Percentiles rank a stretch among this genome's conserved stretches.
These are phyloP conservation scores for Leccinum uliginosum DNA, from an alignment of 768 basidiomycete species.

Conservation along the genomic window DNA sequence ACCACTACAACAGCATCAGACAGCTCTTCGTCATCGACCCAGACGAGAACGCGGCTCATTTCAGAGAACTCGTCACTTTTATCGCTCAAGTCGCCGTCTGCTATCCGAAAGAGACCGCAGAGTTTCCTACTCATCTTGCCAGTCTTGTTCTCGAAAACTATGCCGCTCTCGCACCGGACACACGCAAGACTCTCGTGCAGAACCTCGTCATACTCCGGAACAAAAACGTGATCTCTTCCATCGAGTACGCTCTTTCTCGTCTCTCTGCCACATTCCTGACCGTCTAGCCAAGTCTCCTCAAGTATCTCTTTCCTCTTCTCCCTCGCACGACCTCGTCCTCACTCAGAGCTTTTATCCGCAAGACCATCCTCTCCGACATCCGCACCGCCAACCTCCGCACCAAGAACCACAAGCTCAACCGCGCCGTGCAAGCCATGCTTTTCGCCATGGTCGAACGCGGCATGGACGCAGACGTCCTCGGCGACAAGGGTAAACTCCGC, in stretches of 20 bases:
- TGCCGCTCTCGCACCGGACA: slow-evolving; percentile 70
- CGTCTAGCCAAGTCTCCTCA: slow-evolving; percentile 67
- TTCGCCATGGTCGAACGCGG: slow-evolving; percentile 96
- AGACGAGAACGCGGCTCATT: slow-evolving; percentile 79
- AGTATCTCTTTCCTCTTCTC: slow-evolving; percentile 89
- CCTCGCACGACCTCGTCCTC: slow-evolving; percentile 87
- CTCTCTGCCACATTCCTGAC: slow-evolving; percentile 5
- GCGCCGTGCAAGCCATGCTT: slow-evolving; percentile 91
- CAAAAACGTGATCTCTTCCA: slow-evolving; percentile 86
- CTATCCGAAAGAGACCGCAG: slow-evolving; percentile 87
- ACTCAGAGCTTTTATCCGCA: slow-evolving; percentile 81
- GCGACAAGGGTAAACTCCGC: slow-evolving; percentile 78
- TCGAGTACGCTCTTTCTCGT: slow-evolving; percentile 57
- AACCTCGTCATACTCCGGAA: slow-evolving; percentile 92
- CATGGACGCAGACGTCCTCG: slow-evolving; percentile 74
- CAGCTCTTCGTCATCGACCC: slow-evolving; percentile 82
- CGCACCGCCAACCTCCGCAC: slow-evolving; percentile 82
- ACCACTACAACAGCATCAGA: slow-evolving; percentile 84
- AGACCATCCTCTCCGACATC: slow-evolving; percentile 92
- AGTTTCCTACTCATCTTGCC: slow-evolving; percentile 79
- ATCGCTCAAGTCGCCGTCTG: slow-evolving; percentile 77
- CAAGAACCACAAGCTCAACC: slow-evolving; percentile 94
- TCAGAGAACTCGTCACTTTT: slow-evolving; percentile 85
- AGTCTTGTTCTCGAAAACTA: slow-evolving; percentile 76
- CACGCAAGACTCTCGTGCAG: slow-evolving; percentile 79